These are phyloP conservation scores for Blastocystis sp. DNA, from an alignment of 352 stramenopile genomes.

Conservation along the genomic window DNA sequence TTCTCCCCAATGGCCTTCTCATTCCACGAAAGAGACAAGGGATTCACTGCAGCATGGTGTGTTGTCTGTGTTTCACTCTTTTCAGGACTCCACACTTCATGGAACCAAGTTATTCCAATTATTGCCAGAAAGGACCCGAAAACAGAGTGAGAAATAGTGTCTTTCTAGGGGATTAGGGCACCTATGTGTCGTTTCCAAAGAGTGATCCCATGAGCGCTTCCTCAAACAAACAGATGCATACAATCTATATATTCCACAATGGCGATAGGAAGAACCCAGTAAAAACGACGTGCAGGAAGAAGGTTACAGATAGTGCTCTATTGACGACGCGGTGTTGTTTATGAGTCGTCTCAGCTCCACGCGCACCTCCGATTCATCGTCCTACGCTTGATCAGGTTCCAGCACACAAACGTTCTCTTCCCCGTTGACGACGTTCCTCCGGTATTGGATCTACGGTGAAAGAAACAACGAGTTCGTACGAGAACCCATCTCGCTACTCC, in stretches of 20 bases:
- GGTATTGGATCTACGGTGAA: not conserved
- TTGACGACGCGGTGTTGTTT: constrained; percentile 32
- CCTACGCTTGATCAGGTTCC: not conserved
- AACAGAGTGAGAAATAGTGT: no score
- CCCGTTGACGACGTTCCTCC: not conserved
- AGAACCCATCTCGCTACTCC: not conserved
- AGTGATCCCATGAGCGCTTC: no score
- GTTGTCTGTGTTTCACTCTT: no score
- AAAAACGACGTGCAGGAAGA: not conserved
- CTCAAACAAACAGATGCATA: not conserved
- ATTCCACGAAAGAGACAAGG: no score
- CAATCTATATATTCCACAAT: no score
- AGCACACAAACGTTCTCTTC: not conserved
- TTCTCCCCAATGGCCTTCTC: no score
- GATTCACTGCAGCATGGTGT: no score
- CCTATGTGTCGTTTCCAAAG: no score
- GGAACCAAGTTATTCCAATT: no score
- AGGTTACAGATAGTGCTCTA: constrained; percentile 43
- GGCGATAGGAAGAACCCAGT: not conserved
- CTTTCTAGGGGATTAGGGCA: no score
- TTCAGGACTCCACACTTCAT: no score
- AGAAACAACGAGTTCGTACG: not conserved
- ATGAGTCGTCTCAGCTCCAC: constrained; percentile 21
- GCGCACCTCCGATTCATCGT: constrained; percentile 1
- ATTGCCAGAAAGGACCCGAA: no score